These are phyloP conservation scores for Hanseniaspora pseudoguilliermondii DNA, from an alignment of 805 yeast genomes.

Conservation along the genomic window DNA sequence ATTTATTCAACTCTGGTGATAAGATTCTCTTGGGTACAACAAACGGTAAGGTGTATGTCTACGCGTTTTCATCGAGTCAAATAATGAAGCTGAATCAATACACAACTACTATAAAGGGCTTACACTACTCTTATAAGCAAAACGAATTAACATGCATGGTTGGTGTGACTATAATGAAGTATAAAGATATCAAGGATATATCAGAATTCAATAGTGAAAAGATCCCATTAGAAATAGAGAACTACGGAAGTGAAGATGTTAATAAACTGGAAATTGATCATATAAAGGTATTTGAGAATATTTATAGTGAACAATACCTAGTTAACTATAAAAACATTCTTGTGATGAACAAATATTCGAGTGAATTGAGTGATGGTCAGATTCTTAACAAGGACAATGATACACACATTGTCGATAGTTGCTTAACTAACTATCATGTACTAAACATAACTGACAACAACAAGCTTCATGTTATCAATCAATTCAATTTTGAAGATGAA, in stretches of 20 bases:
- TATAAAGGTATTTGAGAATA: slow-evolving; percentile 13
- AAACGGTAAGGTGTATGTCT: slow-evolving; percentile 17
- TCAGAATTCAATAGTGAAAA: slow-evolving; percentile 13
- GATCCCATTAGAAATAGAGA: slow-evolving; percentile 16
- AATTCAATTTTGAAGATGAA: slow-evolving; percentile 37
- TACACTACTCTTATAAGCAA: slow-evolving; percentile 21
- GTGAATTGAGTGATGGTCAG: slow-evolving; percentile 26
- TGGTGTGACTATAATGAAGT: slow-evolving; percentile 18
- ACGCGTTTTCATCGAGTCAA: not conserved
- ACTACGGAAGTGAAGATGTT: slow-evolving; percentile 18
- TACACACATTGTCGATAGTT: not conserved
- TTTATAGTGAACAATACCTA: slow-evolving; percentile 25
- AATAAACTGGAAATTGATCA: slow-evolving; percentile 26
- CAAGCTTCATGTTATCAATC: slow-evolving; percentile 36
- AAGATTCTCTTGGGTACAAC: slow-evolving; percentile 14
- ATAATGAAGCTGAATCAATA: slow-evolving; percentile 10
- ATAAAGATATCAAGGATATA: slow-evolving; percentile 13
- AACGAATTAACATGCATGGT: slow-evolving; percentile 12
- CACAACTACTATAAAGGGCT: slow-evolving; percentile 19
- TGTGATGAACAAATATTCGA: slow-evolving; percentile 30
- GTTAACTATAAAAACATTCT: slow-evolving; percentile 39
- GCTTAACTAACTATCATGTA: slow-evolving; percentile 43
- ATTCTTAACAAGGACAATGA: slow-evolving; percentile 19
- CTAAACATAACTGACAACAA: slow-evolving; percentile 33
- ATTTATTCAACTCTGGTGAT: not conserved